A percentile compares a stretch with the other conserved stretches of the same genome.
Conservation (phyloP, 2,329 filamentous ascomycete genomes). For the Stemphylium lycopersici region DNA sequence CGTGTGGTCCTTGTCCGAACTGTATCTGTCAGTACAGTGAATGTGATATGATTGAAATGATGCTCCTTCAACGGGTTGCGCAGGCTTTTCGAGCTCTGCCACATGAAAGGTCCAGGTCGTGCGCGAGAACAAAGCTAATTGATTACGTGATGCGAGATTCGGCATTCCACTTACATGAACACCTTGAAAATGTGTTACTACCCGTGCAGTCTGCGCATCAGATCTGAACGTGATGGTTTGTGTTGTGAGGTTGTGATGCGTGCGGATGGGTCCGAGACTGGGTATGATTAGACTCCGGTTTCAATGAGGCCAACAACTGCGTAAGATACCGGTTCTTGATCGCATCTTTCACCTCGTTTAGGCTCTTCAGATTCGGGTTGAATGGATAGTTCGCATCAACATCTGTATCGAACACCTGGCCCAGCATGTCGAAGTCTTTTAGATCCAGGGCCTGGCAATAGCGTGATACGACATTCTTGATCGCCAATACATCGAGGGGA, state of each 20-base stretch:
- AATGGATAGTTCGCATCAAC: conserved; percentile 52
- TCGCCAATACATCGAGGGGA: conserved; percentile 43
- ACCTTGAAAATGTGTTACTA: conserved; percentile 52
- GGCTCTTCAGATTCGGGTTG: conserved; percentile 41
- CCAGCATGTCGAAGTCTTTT: conserved; percentile 48
- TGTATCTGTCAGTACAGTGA: neutral
- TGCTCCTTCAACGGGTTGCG: neutral
- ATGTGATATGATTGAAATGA: neutral
- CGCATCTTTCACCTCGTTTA: conserved; percentile 39
- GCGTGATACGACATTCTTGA: conserved; percentile 50
- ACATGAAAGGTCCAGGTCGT: neutral
- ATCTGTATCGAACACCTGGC: conserved; percentile 50
- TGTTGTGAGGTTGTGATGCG: conserved; percentile 53
- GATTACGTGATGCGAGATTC: neutral
- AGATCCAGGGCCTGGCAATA: conserved; percentile 55
- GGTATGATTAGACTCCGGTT: neutral
- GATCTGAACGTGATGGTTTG: conserved; percentile 46
- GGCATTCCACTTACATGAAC: conserved; percentile 34
- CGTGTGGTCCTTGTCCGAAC: conserved; percentile 52
- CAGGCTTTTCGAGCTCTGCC: too few species aligned
- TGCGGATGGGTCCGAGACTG: conserved; percentile 50
- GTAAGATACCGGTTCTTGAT: conserved; percentile 42
- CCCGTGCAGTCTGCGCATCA: conserved; percentile 40
- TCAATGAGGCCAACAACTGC: neutral
- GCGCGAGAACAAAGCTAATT: neutral